Base-by-base conservation (phyloP, 768 basidiomycete species). In the Suillus americanus region DNA sequence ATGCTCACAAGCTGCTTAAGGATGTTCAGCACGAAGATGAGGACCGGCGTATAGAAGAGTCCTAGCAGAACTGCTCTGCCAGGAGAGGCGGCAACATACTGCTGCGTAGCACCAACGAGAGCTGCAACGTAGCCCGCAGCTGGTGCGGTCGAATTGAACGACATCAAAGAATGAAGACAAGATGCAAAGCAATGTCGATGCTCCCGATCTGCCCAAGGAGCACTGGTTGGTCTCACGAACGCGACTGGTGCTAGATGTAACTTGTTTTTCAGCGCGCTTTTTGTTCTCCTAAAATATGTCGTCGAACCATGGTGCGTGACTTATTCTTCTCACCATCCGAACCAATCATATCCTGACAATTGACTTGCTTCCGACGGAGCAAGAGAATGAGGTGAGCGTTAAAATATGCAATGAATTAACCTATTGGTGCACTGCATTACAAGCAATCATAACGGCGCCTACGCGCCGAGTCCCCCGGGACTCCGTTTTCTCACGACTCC, bases 21-120 rank as follows among this genome's bases (percentile, higher is more conserved):
- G 59, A 90, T 85, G 72, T 98, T 95, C 64, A 94, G 72, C 8
- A 88, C 67, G 56, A 96, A 83, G 60, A 81, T 84, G 66, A 92
- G 69, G 56, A 92, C 50, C 3, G 94, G 93, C 16, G 86, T 76
- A 66, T 88, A 92, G 48, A 95, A 70, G 60, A 93, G 56, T 5
- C 72, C 68, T 69, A 77, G 82, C 68, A 79, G 69, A 25, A 79
- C 64, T 7, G 79, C 68, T 35, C 72, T 69, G 59, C 69, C 70
- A 0, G 75, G 73, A 0, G 69, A 72, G 57, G 67, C 63, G 14
- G 23, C 3, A n/a, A 78, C 12, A 20, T 72, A 72, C 51, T 30
- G 59, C 40, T 68, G 72, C 28, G 40, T n/a, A 0, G 55, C 62
- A 10, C 64, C 72, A 37, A 77, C 43, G 0, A 61, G 25, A 5